A percentile compares a stretch with the other conserved stretches of the same genome.
Evolutionary conservation across 2,329 filamentous ascomycete genomes (phyloP).

Genomic region (Fusarium anthophilum): DNA sequence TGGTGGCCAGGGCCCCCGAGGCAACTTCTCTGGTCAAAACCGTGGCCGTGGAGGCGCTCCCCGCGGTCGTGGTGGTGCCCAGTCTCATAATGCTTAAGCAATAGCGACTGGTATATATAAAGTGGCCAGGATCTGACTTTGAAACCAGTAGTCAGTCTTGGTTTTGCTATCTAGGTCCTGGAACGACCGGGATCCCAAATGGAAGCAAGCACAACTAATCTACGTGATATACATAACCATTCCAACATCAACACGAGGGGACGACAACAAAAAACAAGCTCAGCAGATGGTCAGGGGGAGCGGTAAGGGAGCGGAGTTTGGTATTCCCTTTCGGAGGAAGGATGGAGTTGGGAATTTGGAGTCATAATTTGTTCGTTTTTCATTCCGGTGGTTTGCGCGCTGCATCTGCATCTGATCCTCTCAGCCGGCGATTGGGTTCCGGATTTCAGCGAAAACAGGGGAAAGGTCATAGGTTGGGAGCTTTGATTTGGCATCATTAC

Average conservation of each 20-base stretch:
- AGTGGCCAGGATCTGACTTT: slow-evolving; percentile 4
- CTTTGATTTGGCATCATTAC: slow-evolving; percentile 45
- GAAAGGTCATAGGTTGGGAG: slow-evolving; percentile 42
- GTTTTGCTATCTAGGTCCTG: neutral
- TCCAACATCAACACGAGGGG: neutral
- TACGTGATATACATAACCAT: slow-evolving; percentile 3
- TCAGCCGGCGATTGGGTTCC: slow-evolving; percentile 41
- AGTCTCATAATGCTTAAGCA: slow-evolving; percentile 61
- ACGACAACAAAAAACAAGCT: slow-evolving; percentile 1
- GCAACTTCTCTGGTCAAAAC: slow-evolving; percentile 73
- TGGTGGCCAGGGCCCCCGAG: slow-evolving; percentile 71
- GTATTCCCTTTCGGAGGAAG: slow-evolving; percentile 43
- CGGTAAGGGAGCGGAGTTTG: slow-evolving; percentile 40
- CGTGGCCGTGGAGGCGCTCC: slow-evolving; percentile 74
- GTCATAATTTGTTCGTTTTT: slow-evolving; percentile 47
- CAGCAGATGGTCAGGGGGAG: slow-evolving; percentile 9
- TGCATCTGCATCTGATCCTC: slow-evolving; percentile 46
- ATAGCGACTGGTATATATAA: slow-evolving; percentile 5
- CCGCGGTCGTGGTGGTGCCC: slow-evolving; percentile 70
- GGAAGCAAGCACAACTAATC: neutral
- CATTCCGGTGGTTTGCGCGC: slow-evolving; percentile 45
- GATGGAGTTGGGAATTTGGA: slow-evolving; percentile 46
- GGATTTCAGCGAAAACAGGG: slow-evolving; percentile 41
- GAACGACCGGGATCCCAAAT: neutral
- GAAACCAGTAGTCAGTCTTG: neutral